Evolutionary conservation across 805 yeast species (phyloP).

Genomic region (Wilhelminamyces savonicus): DNA sequence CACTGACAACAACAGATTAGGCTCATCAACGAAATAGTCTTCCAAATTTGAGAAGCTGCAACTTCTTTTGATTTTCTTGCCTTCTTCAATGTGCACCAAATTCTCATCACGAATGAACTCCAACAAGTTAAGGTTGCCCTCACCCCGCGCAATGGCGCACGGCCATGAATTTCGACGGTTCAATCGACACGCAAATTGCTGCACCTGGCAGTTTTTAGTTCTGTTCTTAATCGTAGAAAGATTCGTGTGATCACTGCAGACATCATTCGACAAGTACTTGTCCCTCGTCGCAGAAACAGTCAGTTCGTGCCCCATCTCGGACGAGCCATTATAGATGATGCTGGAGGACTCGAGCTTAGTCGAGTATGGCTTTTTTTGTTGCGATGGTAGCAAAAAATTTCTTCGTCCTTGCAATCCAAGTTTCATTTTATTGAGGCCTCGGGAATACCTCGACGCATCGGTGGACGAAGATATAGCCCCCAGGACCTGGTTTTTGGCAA

Average conservation of each 20-base stretch:
- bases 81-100: too few species aligned
- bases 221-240: too few species aligned
- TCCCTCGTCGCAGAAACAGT: too few species aligned
- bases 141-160: conserved; percentile 6
- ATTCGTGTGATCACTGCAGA: too few species aligned
- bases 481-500: conserved; percentile 12
- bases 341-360: too few species aligned
- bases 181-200: conserved; percentile 9
- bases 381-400: conserved; percentile 1
- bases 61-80: conserved; percentile 6
- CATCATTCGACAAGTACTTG: too few species aligned
- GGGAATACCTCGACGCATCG: conserved; percentile 21
- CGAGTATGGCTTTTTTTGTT: too few species aligned
- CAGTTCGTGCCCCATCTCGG: too few species aligned
- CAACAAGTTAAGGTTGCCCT: conserved; percentile 14
- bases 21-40: conserved; percentile 4
- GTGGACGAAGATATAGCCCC: conserved; percentile 6
- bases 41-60: conserved; percentile 21
- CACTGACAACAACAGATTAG: conserved; percentile 5
- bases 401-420: conserved; percentile 24
- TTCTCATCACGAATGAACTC: conserved; percentile 10
- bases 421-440: conserved; percentile 30
- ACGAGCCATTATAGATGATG: too few species aligned
- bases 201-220: too few species aligned
- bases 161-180: conserved; percentile 34